phyloP scores from a whole-genome alignment of 73 alveolate genomes.

The Loxodes magnus region DNA sequence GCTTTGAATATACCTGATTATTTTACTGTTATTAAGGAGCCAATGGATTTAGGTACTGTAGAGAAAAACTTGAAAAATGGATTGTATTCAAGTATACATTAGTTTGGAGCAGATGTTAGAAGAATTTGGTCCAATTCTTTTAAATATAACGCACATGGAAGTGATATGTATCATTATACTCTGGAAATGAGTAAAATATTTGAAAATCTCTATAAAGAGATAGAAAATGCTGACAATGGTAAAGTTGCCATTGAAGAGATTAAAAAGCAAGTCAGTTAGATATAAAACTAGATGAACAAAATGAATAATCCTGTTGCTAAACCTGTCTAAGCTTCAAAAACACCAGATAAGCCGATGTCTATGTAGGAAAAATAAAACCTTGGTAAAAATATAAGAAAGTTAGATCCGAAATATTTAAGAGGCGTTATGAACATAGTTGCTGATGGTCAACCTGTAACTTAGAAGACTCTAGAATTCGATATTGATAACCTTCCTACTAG shows the following conservation, averaged over 20 bases:
- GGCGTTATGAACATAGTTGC: slow-evolving; percentile 29
- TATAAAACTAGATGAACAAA: no score
- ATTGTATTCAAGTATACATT: slow-evolving; percentile 4
- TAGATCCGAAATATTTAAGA: slow-evolving; percentile 19
- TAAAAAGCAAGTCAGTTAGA: no score
- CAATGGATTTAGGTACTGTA: slow-evolving; percentile 75
- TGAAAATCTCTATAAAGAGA: slow-evolving; percentile 9
- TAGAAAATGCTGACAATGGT: no score
- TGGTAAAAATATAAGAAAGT: slow-evolving; percentile 16
- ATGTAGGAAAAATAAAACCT: slow-evolving; percentile 13
- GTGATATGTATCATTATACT: slow-evolving; percentile 11
- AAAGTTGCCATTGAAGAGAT: no score
- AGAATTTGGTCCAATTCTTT: slow-evolving; percentile 20
- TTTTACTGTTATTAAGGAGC: slow-evolving; percentile 56
- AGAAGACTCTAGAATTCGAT: slow-evolving; percentile 24
- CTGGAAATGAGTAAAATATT: slow-evolving; percentile 14
- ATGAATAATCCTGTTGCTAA: no score
- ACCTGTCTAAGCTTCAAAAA: no score
- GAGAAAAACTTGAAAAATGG: slow-evolving; percentile 27
- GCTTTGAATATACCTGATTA: slow-evolving; percentile 56
- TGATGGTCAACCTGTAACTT: slow-evolving; percentile 10
- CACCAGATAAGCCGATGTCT: slow-evolving; percentile 18
- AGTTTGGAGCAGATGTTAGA: slow-evolving; percentile 20
- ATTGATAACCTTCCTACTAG: slow-evolving; percentile 19
- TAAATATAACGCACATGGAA: not conserved